phyloP scores from a whole-genome alignment of 2,329 filamentous ascomycete genomes.

The Alternaria rosae region DNA sequence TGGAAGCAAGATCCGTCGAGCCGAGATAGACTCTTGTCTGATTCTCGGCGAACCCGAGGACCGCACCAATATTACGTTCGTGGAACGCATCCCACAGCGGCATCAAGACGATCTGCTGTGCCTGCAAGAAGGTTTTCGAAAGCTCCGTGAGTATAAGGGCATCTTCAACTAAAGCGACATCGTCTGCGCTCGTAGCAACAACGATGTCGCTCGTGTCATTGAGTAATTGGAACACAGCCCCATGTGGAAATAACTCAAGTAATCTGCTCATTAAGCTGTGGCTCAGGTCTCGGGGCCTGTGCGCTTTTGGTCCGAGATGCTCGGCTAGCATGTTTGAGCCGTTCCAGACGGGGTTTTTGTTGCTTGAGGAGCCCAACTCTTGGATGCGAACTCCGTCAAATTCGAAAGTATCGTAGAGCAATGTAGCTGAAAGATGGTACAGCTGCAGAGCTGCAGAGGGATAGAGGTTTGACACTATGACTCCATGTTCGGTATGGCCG shows the following conservation, averaged over 20 bases:
- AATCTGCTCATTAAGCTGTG: background rate
- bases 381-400: constrained; percentile 14
- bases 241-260: constrained; percentile 5
- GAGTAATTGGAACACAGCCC: constrained; percentile 8
- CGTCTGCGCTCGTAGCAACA: constrained; percentile 5
- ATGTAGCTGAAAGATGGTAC: constrained; percentile 8
- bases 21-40: constrained; percentile 10
- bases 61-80: constrained; percentile 11
- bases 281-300: background rate
- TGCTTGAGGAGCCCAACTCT: constrained; percentile 4
- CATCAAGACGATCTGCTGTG: constrained; percentile 9
- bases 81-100: constrained; percentile 13
- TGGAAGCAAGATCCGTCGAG: constrained; percentile 10
- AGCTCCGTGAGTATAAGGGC: background rate
- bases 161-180: constrained; percentile 1
- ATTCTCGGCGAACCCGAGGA: constrained; percentile 10
- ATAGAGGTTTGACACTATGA: constrained; percentile 12
- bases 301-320: constrained; percentile 1
- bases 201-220: constrained; percentile 1
- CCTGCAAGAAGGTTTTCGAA: background rate
- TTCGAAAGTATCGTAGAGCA: constrained; percentile 10
- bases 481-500: background rate
- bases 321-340: constrained; percentile 8
- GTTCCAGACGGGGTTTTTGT: constrained; percentile 12
- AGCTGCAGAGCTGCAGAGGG: constrained; percentile 1